Conservation (phyloP, 768 basidiomycete species). For the Auricularia cornea region DNA sequence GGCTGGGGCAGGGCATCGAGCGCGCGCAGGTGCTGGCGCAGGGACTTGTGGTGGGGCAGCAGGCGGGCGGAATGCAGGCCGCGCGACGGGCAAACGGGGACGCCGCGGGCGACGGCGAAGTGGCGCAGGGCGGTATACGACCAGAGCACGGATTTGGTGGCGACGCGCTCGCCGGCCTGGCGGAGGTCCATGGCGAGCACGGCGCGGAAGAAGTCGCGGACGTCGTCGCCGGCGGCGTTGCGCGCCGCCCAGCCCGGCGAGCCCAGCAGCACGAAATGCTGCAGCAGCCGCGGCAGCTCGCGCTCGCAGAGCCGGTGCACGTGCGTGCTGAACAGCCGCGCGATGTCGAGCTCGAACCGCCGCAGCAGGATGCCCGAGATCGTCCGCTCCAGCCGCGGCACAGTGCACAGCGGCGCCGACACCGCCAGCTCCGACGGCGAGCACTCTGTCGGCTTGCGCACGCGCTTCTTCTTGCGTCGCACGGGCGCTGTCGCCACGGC, state of each 20-base stretch:
- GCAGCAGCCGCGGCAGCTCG: slow-evolving; percentile 58
- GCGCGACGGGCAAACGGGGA: slow-evolving; percentile 52
- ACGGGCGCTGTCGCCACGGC: no score
- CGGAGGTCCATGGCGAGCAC: slow-evolving; percentile 69
- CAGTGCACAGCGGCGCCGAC: slow-evolving; percentile 21
- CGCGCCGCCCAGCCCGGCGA: slow-evolving; percentile 63
- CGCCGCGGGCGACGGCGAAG: slow-evolving; percentile 66
- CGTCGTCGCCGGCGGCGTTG: slow-evolving; percentile 58
- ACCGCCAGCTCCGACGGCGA: slow-evolving; percentile 61
- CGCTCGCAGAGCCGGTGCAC: slow-evolving; percentile 56
- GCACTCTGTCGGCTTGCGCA: no score
- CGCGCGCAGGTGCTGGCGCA: slow-evolving; percentile 53
- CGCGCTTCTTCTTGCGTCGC: no score
- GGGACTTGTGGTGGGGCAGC: slow-evolving; percentile 49
- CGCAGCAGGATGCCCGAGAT: slow-evolving; percentile 60
- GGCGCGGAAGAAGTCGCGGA: slow-evolving; percentile 67
- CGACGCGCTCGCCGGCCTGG: slow-evolving; percentile 68
- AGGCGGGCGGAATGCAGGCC: slow-evolving; percentile 62
- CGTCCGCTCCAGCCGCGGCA: slow-evolving; percentile 57
- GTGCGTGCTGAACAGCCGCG: slow-evolving; percentile 63
- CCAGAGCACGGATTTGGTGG: slow-evolving; percentile 74
- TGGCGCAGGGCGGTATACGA: slow-evolving; percentile 69
- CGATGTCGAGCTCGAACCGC: slow-evolving; percentile 68
- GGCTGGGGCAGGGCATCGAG: slow-evolving; percentile 47
- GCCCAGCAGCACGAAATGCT: slow-evolving; percentile 52